Conservation (phyloP, 139 green algal genomes). For the Coccomyxa sp. region DNA sequence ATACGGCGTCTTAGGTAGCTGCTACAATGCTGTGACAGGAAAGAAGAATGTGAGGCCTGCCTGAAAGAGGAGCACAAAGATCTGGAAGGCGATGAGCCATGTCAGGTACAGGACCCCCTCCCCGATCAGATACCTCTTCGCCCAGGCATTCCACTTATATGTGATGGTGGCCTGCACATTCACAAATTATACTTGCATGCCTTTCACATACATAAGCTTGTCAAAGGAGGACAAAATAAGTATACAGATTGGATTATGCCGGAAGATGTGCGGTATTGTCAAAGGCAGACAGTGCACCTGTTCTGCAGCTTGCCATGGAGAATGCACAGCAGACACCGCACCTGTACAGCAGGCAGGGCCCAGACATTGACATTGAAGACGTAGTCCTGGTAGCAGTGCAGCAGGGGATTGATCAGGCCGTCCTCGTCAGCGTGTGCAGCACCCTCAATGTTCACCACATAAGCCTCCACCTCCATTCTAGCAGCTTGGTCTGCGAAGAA, state of each 20-base stretch:
- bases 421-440: slow-evolving; percentile 40
- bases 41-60: background rate
- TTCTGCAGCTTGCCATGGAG: too few relatives aligned
- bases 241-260: too few relatives aligned
- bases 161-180: slow-evolving; percentile 28
- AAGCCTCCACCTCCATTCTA: slow-evolving; percentile 43
- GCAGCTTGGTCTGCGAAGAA: too few relatives aligned
- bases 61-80: slow-evolving; percentile 47
- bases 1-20: background rate
- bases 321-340: too few relatives aligned
- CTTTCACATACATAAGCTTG: too few relatives aligned
- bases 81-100: slow-evolving; percentile 48
- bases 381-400: background rate
- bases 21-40: background rate
- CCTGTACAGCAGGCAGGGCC: slow-evolving; percentile 8
- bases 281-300: too few relatives aligned
- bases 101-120: slow-evolving; percentile 40
- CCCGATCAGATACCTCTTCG: slow-evolving; percentile 18
- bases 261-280: too few relatives aligned
- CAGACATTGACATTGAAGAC: slow-evolving; percentile 6
- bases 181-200: too few relatives aligned
- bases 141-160: slow-evolving; percentile 48
- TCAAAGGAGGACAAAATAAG: too few relatives aligned
- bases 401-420: slow-evolving; percentile 48
- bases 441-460: slow-evolving; percentile 48